These are phyloP conservation scores for Uromyces viciae-fabae DNA, from an alignment of 1,284 basidiomycete genomes.

Conservation along the genomic window DNA sequence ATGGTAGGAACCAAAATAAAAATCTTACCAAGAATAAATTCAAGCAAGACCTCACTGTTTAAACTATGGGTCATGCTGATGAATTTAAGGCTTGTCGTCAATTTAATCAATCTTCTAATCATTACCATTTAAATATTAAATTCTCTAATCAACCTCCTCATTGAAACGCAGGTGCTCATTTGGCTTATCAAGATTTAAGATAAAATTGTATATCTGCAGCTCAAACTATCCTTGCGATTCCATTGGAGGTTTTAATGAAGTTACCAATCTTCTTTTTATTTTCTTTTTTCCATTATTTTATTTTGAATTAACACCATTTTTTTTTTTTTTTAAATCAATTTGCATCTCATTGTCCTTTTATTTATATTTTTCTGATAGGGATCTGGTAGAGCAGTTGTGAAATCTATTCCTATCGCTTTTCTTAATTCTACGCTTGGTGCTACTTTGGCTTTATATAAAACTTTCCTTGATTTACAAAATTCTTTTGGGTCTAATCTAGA, in stretches of 20 bases:
- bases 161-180: constrained; percentile 79
- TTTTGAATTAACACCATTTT: background rate
- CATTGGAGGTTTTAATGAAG: constrained; percentile 96
- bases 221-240: constrained; percentile 94
- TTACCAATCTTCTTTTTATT: constrained; percentile 57
- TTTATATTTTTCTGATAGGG: too few relatives aligned
- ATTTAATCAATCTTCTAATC: too few relatives aligned
- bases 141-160: constrained; percentile 85
- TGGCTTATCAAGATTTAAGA: constrained; percentile 78
- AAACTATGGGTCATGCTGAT: background rate
- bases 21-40: background rate
- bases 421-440: constrained; percentile 95
- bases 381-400: constrained; percentile 81
- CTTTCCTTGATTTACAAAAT: too few relatives aligned
- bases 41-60: background rate
- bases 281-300: background rate
- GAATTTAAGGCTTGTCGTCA: too few relatives aligned
- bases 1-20: too few relatives aligned
- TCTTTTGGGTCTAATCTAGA: too few relatives aligned
- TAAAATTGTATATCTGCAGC: constrained; percentile 85
- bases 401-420: constrained; percentile 93
- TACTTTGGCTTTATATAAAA: constrained; percentile 91
- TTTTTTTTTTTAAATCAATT: too few relatives aligned
- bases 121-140: too few relatives aligned
- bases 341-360: too few relatives aligned